Percentiles rank a stretch among this genome's conserved stretches.
Conservation (phyloP, 768 basidiomycete species). For the Hortiboletus campestris region DNA sequence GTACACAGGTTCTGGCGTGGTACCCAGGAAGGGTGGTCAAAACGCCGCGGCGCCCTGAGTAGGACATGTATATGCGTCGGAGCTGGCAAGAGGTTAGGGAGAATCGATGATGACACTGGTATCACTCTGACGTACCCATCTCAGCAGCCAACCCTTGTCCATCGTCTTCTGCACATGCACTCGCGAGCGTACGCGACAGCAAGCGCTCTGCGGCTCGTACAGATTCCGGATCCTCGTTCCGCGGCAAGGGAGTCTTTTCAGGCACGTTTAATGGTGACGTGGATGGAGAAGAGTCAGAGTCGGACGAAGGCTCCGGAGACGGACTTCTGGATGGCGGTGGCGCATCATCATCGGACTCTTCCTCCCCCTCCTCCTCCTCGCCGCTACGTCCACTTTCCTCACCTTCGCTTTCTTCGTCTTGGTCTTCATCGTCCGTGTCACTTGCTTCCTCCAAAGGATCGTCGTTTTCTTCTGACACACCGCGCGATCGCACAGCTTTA, state of each 20-base stretch:
- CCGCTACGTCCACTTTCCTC: slow-evolving; percentile 2
- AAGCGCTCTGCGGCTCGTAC: slow-evolving; percentile 39
- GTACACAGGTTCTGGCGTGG: slow-evolving; percentile 43
- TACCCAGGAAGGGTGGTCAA: slow-evolving; percentile 46
- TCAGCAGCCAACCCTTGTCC: slow-evolving; percentile 39
- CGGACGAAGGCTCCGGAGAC: slow-evolving; percentile 20
- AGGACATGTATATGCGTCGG: slow-evolving; percentile 49
- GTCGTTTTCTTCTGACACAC: not conserved
- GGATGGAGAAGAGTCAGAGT: slow-evolving; percentile 24
- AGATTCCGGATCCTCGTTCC: slow-evolving; percentile 34
- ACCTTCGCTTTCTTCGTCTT: slow-evolving; percentile 9
- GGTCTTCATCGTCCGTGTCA: slow-evolving; percentile 1
- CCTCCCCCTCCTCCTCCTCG: slow-evolving; percentile 11
- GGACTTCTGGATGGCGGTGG: slow-evolving; percentile 27
- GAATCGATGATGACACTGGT: not conserved
- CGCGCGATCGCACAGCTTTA: slow-evolving; percentile 30
- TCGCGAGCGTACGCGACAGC: slow-evolving; percentile 44
- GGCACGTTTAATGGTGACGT: slow-evolving; percentile 12
- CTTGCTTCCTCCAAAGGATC: not conserved
- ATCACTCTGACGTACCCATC: slow-evolving; percentile 31
- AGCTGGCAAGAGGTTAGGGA: slow-evolving; percentile 27
- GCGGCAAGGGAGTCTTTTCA: not conserved
- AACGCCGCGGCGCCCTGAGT: slow-evolving; percentile 47
- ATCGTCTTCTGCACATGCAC: slow-evolving; percentile 42
- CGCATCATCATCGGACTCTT: slow-evolving; percentile 8